Evolutionary conservation across 441 rosid species (phyloP).

Genomic region (Croton laevigatus): DNA sequence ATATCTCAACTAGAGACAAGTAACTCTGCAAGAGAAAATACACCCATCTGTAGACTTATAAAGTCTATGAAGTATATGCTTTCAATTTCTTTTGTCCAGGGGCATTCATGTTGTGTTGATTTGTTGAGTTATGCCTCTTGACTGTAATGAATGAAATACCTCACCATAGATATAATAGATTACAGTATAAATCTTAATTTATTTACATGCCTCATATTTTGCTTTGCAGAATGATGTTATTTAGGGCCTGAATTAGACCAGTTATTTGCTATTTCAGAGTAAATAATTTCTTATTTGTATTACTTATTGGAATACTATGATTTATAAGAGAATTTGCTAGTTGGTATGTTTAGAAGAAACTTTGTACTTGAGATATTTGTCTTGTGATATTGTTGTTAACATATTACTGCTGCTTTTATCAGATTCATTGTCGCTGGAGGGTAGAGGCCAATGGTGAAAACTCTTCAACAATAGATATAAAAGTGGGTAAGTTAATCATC

Average conservation of each 20-base stretch:
- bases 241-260: not conserved
- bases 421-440: conserved; percentile 92
- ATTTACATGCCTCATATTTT: too few species aligned
- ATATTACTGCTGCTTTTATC: conserved; percentile 29
- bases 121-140: not conserved
- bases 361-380: not conserved
- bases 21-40: not conserved
- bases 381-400: not conserved
- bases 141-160: too few species aligned
- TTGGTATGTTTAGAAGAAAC: not conserved
- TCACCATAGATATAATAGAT: too few species aligned
- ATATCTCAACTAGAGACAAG: not conserved
- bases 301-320: not conserved
- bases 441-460: conserved; percentile 62
- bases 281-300: not conserved
- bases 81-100: not conserved
- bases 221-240: too few species aligned
- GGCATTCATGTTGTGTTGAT: not conserved
- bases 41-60: not conserved
- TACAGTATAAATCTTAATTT: too few species aligned
- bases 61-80: not conserved
- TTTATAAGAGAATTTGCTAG: not conserved
- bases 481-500: conserved; percentile 67
- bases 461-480: conserved; percentile 58
- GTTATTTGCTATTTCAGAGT: not conserved